Evolutionary conservation across 768 basidiomycete genomes (phyloP), one percentile per base, ranked within the genome.

Genomic region (Boletus eberwhitei): DNA sequence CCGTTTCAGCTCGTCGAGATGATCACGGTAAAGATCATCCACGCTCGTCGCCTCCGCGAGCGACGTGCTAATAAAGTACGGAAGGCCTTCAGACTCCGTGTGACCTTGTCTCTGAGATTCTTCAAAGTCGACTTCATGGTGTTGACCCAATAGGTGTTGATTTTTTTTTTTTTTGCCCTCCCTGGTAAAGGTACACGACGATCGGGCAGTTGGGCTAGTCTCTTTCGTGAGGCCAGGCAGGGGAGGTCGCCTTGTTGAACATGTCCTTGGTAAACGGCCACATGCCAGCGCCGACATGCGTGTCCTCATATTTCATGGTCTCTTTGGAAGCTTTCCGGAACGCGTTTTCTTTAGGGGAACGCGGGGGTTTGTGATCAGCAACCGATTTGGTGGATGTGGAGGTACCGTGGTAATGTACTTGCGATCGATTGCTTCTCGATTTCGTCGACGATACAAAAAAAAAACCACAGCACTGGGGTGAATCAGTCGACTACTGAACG

Each of bases 231-330:
- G 62, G 62, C 62, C 62, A 63, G 4, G 62, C 62, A 13, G 51
- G 44, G 7, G 12, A 2, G 4, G 47, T 63, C 13, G 59, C 48
- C 1, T 42, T 19, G 13, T 59, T 29, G 13, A 60, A 64, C 52
- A 63, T 64, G 40, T 41, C 31, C 8, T 32, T 9, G 26, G 59
- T 52, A 9, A 63, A 63, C 1, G 62, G 58, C 62, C 62, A 63
- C 9, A 63, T 11, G 22, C 48, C 35, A 7, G 60, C 14, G 17
- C 16, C 44, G 46, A 55, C 40, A 9, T 49, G 48, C 11, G n/a
- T 51, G n/a, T 58, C 53, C 0, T 40, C 43, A n/a, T 43, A 4
- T 36, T 12, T 22, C 5, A 13, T 4, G 35, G 60, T 47, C 16
- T 39, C 7, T 8, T 39, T 39, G 26, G 59, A 26, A 9, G 59